Conservation (phyloP, 208 protist genomes). For the Leishmania turanica region DNA sequence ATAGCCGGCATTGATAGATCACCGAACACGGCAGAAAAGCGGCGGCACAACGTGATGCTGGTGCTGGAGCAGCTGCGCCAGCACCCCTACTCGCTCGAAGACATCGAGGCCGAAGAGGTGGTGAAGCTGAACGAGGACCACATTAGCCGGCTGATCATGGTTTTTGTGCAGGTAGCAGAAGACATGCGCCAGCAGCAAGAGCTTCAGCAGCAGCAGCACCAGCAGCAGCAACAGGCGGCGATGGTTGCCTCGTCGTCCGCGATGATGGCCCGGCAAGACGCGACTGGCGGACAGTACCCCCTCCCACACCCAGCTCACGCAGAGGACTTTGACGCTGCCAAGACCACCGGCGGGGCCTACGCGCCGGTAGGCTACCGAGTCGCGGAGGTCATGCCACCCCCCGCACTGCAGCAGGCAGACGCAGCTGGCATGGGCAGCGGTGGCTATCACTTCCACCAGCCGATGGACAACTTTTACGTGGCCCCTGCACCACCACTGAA, state of each 20-base stretch:
- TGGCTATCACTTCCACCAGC: conserved; percentile 4
- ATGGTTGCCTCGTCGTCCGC: not conserved
- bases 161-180: conserved; percentile 76
- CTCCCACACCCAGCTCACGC: not conserved
- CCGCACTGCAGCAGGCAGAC: conserved; percentile 7
- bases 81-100: conserved; percentile 51
- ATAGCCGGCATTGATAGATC: conserved; percentile 70
- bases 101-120: conserved; percentile 76
- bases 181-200: conserved; percentile 29
- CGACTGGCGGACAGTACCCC: not conserved
- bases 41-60: conserved; percentile 68
- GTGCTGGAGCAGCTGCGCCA: conserved; percentile 76
- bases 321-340: conserved; percentile 2
- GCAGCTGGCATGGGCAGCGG: not conserved
- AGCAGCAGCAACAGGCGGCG: conserved; percentile 9
- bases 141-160: conserved; percentile 78
- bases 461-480: conserved; percentile 19
- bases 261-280: not conserved
- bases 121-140: conserved; percentile 81
- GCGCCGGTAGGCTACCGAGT: conserved; percentile 45
- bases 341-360: conserved; percentile 12
- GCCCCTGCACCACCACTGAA: conserved; percentile 27
- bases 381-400: conserved; percentile 37
- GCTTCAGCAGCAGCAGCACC: conserved; percentile 11
- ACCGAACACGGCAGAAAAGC: conserved; percentile 79